Evolutionary conservation across 2,329 filamentous ascomycete genomes (phyloP).

Genomic region (Scedosporium dehoogii): DNA sequence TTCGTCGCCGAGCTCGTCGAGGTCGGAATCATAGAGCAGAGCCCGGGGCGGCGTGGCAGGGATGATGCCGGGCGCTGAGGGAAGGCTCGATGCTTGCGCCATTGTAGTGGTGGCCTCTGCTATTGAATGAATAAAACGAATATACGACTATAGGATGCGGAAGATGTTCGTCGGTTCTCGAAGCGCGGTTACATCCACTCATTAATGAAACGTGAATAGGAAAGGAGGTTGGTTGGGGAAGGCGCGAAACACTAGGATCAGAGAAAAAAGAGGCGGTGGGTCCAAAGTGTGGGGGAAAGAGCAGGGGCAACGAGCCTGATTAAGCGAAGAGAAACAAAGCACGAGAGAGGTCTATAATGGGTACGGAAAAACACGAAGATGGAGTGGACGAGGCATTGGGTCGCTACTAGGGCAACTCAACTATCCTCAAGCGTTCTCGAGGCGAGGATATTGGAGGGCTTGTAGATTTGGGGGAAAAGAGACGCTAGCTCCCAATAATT

Average conservation of each 20-base stretch:
- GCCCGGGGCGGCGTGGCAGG: slow-evolving; percentile 3
- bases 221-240: not conserved
- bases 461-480: not conserved
- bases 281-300: not conserved
- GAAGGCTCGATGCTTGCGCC: not conserved
- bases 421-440: not conserved
- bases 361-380: not conserved
- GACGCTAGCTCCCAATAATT: not conserved
- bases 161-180: no score
- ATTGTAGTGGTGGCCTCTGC: not conserved
- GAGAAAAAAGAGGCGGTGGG: not conserved
- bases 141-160: no score
- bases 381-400: not conserved
- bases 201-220: not conserved
- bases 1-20: slow-evolving; percentile 34
- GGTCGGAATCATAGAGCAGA: slow-evolving; percentile 19
- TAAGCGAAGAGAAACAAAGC: not conserved
- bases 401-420: not conserved
- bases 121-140: not conserved
- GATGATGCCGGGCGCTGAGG: not conserved
- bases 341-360: not conserved
- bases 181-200: no score
- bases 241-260: no score
- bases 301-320: not conserved
- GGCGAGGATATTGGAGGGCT: not conserved